Evolutionary conservation across 306 rosid genomes (phyloP), one percentile per base, ranked within the genome.

Genomic region (Cucurbita pepo): DNA sequence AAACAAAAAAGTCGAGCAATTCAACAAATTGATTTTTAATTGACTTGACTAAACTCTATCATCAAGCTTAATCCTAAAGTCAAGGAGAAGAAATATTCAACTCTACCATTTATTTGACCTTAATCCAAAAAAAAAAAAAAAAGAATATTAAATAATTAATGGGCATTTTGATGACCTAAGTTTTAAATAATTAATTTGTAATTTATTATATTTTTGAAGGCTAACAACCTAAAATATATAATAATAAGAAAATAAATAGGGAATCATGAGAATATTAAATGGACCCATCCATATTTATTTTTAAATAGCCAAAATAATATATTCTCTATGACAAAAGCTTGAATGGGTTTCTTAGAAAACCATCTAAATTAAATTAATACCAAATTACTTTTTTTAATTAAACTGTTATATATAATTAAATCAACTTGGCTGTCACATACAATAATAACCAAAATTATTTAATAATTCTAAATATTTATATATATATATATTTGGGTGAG

Each of bases 11-110:
- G 54, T 50, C 3, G 30, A 3, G 25, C 8, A 47, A 47, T 69
- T 67, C 43, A 14, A 69, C 57, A 52, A 22, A 69, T 48, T 14
- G 15, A 14, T 69, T 69, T 47, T 50, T 48, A 15, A 69, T 69
- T 69, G 73, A 47, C 72, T 67, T 21, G 72, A 48, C 11, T 4
- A 69, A 25, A 12, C 43, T 22, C 43, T 3, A 25, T 48, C 8
- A 66, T 48, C 44, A 69, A 73, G 41, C 37, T 14, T 18, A 72
- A 55, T 71, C 65, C 43, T 56, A 55, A 72, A 72, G 76, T 72
- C 76, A 72, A 72, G 54, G 53, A 56, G 38, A 14, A 72, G 22
- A 73, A 73, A 63, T 41, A 10, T 73, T 56, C 76, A 73, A 41
- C 43, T 44, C 41, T 56, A 43, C 4, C 12, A 36, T 25, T 56